These are phyloP conservation scores for Stagonosporopsis tanaceti DNA, from an alignment of 2,329 filamentous ascomycete genomes.

Conservation along the genomic window DNA sequence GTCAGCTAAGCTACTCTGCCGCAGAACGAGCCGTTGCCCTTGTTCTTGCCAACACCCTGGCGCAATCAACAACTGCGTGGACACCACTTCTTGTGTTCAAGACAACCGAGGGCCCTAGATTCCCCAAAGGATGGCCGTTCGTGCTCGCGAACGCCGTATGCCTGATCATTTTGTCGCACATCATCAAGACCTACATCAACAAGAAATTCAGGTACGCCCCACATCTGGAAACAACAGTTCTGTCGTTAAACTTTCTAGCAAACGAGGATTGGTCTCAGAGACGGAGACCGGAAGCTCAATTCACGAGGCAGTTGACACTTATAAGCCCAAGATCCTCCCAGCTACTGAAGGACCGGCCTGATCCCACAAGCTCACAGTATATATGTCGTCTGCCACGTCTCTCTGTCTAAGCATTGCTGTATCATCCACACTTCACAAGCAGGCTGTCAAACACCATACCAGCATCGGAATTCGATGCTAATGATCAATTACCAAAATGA, in stretches of 20 bases:
- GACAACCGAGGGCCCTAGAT: slow-evolving; percentile 55
- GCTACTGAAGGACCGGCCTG: slow-evolving; percentile 1
- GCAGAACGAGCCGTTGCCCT: slow-evolving; percentile 60
- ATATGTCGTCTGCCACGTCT: too few species aligned
- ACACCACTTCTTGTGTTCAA: slow-evolving; percentile 62
- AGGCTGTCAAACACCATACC: background rate
- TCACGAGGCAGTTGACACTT: slow-evolving; percentile 2
- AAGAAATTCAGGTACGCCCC: slow-evolving; percentile 18
- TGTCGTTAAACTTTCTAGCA: background rate
- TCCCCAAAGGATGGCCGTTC: slow-evolving; percentile 55
- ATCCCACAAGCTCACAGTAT: background rate
- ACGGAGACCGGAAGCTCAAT: slow-evolving; percentile 19
- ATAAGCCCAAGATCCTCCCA: background rate
- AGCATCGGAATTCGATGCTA: background rate
- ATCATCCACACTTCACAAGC: background rate
- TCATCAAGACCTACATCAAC: slow-evolving; percentile 25
- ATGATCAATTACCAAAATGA: too few species aligned
- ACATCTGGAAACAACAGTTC: too few species aligned
- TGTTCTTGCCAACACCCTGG: slow-evolving; percentile 61
- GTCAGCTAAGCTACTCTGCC: slow-evolving; percentile 55
- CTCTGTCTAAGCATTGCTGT: background rate
- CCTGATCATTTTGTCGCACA: slow-evolving; percentile 41
- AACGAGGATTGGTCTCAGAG: background rate
- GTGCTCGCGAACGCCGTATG: slow-evolving; percentile 50
- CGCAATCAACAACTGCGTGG: slow-evolving; percentile 65